Percentiles rank a stretch among this genome's conserved stretches.
These are phyloP conservation scores for Penicillium sp. DNA, from an alignment of 2,329 filamentous ascomycete genomes.

Conservation along the genomic window DNA sequence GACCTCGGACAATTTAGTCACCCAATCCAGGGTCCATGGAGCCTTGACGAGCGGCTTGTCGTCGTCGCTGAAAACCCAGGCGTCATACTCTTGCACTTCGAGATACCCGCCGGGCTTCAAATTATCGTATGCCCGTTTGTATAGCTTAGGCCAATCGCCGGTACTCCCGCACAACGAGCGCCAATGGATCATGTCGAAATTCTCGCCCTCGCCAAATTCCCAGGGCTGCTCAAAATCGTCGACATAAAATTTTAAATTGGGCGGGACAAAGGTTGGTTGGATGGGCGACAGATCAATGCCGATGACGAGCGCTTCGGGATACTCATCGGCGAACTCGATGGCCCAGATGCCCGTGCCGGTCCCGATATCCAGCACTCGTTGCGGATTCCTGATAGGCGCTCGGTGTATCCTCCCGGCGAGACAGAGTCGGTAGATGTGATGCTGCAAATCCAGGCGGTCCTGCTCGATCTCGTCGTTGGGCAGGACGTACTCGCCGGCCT, in stretches of 20 bases:
- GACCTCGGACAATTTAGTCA: neutral
- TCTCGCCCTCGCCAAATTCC: slow-evolving; percentile 17
- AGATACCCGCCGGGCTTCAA: slow-evolving; percentile 25
- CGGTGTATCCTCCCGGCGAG: slow-evolving; percentile 12
- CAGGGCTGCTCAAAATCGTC: slow-evolving; percentile 25
- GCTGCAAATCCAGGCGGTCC: slow-evolving; percentile 26
- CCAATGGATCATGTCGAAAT: slow-evolving; percentile 25
- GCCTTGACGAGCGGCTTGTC: neutral
- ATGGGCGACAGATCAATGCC: slow-evolving; percentile 19
- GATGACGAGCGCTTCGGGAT: slow-evolving; percentile 11
- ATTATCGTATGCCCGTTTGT: slow-evolving; percentile 21
- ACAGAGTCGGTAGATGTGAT: slow-evolving; percentile 21
- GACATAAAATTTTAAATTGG: slow-evolving; percentile 15
- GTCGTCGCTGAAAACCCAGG: neutral
- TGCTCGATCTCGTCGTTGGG: slow-evolving; percentile 32
- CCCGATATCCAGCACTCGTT: slow-evolving; percentile 6
- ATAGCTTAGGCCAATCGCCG: slow-evolving; percentile 23
- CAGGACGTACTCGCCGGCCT: slow-evolving; percentile 18
- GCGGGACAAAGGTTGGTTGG: slow-evolving; percentile 13
- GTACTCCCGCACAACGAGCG: slow-evolving; percentile 25
- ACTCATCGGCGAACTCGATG: slow-evolving; percentile 8
- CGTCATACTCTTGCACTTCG: slow-evolving; percentile 26
- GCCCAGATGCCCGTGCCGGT: slow-evolving; percentile 10
- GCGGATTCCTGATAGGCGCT: slow-evolving; percentile 14
- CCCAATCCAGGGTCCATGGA: neutral